Evolutionary conservation across 2,329 filamentous ascomycete genomes (phyloP).

Genomic region (Diaporthe capsici): DNA sequence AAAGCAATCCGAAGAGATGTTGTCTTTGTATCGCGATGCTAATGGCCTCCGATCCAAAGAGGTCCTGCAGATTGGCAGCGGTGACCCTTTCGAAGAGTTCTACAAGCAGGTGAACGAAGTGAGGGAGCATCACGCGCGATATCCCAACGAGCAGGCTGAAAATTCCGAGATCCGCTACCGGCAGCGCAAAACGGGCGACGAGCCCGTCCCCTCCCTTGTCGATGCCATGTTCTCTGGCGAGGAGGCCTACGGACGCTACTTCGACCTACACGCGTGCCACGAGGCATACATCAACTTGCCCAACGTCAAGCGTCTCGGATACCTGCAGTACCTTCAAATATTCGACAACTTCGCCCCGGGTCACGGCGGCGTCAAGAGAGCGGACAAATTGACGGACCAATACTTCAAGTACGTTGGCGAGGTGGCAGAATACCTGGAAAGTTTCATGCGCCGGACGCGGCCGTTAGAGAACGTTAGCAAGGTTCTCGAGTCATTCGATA

Average conservation of each 20-base stretch:
- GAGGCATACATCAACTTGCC: conserved; percentile 93
- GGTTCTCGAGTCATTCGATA: conserved; percentile 81
- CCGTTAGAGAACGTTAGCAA: conserved; percentile 90
- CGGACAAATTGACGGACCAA: conserved; percentile 90
- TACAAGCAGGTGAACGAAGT: conserved; percentile 86
- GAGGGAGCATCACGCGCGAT: conserved; percentile 89
- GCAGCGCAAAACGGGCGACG: conserved; percentile 73
- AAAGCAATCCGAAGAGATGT: conserved; percentile 83
- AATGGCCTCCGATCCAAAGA: conserved; percentile 81
- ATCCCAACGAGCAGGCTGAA: conserved; percentile 95
- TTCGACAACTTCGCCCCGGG: conserved; percentile 90
- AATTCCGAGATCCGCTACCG: conserved; percentile 96
- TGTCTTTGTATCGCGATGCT: conserved; percentile 87
- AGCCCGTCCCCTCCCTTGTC: conserved; percentile 76
- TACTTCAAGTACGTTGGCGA: conserved; percentile 92
- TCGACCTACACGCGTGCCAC: conserved; percentile 88
- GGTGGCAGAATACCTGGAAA: conserved; percentile 86
- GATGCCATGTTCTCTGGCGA: conserved; percentile 97
- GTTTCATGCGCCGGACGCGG: conserved; percentile 86
- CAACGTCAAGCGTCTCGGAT: conserved; percentile 85
- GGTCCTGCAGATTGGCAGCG: conserved; percentile 85
- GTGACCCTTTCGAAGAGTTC: conserved; percentile 92
- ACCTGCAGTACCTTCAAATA: conserved; percentile 91
- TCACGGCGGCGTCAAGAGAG: conserved; percentile 79
- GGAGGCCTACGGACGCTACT: conserved; percentile 91